phyloP scores from a whole-genome alignment of 2,329 filamentous ascomycete species.

The Botrytis squamosa region DNA sequence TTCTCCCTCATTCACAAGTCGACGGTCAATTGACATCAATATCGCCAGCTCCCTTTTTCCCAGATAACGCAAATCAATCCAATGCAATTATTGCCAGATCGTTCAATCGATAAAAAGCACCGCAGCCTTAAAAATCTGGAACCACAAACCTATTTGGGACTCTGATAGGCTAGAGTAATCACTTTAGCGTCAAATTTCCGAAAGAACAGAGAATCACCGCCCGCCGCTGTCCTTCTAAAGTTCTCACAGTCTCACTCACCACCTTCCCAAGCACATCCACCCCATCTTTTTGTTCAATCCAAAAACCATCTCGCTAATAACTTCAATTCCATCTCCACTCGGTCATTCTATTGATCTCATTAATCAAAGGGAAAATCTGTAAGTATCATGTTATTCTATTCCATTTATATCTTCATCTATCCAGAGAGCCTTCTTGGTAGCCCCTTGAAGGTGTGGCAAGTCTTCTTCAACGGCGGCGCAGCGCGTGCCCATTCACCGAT shows the following conservation, averaged over 20 bases:
- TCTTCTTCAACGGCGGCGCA: constrained; percentile 20
- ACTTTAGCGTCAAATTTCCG: constrained; percentile 23
- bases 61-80: neutral
- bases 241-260: constrained; percentile 17
- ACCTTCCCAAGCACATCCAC: constrained; percentile 18
- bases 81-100: constrained; percentile 12
- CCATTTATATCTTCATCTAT: constrained; percentile 8
- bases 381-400: constrained; percentile 27
- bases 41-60: neutral
- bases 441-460: constrained; percentile 19
- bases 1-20: neutral
- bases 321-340: constrained; percentile 33
- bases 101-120: neutral
- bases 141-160: constrained; percentile 18
- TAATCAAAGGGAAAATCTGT: constrained; percentile 27
- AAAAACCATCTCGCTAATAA: constrained; percentile 21
- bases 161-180: constrained; percentile 16
- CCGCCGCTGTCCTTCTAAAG: constrained; percentile 30
- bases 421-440: constrained; percentile 5
- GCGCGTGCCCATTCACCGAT: constrained; percentile 19
- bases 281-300: constrained; percentile 21
- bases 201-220: constrained; percentile 23
- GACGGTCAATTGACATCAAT: neutral
- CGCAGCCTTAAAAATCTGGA: constrained; percentile 16
- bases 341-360: constrained; percentile 34